Conservation (phyloP, 2,329 filamentous ascomycete genomes). For the Talaromyces atroroseus region DNA sequence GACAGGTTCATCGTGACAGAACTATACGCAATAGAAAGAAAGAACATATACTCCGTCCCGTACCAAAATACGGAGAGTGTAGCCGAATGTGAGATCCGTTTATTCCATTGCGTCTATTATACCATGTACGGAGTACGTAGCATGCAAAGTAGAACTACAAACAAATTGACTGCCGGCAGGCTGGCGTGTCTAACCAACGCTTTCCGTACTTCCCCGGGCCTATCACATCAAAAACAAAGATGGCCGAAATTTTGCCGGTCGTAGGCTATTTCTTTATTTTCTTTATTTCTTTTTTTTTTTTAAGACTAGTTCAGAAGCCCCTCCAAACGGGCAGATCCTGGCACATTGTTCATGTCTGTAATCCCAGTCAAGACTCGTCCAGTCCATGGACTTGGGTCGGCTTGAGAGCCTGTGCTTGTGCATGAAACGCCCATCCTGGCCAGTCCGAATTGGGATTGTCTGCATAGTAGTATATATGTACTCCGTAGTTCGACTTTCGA, state of each 20-base stretch:
- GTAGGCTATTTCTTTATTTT: background rate
- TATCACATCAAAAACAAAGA: background rate
- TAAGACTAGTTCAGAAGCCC: background rate
- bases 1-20: background rate
- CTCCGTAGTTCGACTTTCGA: background rate
- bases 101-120: background rate
- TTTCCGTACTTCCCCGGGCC: slow-evolving; percentile 6
- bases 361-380: background rate
- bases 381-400: background rate
- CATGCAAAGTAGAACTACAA: background rate
- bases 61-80: background rate
- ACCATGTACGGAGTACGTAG: background rate
- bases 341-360: background rate
- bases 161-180: background rate
- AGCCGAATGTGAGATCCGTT: background rate
- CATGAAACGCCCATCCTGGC: background rate
- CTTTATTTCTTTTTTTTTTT: too few species aligned
- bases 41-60: background rate
- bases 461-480: background rate
- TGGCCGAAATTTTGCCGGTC: background rate
- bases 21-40: background rate
- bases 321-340: background rate
- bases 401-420: too few species aligned
- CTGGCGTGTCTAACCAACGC: background rate
- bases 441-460: slow-evolving; percentile 2